A percentile compares a stretch with the other conserved stretches of the same genome.
These are phyloP conservation scores for Euryodendron excelsum DNA, from an alignment of 148 eudicot genomes.

Conservation along the genomic window DNA sequence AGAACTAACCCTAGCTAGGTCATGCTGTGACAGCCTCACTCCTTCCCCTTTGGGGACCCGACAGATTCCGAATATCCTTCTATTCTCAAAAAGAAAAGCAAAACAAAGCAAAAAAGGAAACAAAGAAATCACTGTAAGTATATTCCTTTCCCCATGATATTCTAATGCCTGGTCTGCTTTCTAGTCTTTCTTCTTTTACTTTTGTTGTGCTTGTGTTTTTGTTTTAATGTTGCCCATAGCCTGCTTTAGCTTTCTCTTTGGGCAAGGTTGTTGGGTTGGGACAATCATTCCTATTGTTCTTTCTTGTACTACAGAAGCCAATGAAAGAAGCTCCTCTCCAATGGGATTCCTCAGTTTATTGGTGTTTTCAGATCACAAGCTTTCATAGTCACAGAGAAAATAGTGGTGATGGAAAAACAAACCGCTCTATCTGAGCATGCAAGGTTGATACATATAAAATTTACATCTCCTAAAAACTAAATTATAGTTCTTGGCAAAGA, in stretches of 20 bases:
- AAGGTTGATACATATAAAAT: no score
- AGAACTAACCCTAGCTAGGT: slow-evolving; percentile 51
- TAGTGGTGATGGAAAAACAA: no score
- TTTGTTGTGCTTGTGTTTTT: not conserved
- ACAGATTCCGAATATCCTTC: not conserved
- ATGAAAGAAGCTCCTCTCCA: not conserved
- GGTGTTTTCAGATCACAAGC: no score
- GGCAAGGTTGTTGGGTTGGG: no score
- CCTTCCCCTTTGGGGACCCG: slow-evolving; percentile 46
- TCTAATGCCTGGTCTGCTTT: not conserved
- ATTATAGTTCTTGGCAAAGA: no score
- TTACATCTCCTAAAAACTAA: no score
- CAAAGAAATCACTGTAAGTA: slow-evolving; percentile 26
- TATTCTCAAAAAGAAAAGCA: not conserved
- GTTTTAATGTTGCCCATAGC: not conserved
- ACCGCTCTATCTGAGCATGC: no score
- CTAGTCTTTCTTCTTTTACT: not conserved
- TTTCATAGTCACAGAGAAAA: no score
- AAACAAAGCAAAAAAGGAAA: not conserved
- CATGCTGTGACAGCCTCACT: slow-evolving; percentile 88
- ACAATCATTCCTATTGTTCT: not conserved
- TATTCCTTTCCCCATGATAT: slow-evolving; percentile 11
- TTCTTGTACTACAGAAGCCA: not conserved
- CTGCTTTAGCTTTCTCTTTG: no score
- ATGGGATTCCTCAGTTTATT: not conserved